Evolutionary conservation across 352 stramenopile species (phyloP), one percentile per base, ranked within the genome.

Genomic region (Blastocystis sp.): DNA sequence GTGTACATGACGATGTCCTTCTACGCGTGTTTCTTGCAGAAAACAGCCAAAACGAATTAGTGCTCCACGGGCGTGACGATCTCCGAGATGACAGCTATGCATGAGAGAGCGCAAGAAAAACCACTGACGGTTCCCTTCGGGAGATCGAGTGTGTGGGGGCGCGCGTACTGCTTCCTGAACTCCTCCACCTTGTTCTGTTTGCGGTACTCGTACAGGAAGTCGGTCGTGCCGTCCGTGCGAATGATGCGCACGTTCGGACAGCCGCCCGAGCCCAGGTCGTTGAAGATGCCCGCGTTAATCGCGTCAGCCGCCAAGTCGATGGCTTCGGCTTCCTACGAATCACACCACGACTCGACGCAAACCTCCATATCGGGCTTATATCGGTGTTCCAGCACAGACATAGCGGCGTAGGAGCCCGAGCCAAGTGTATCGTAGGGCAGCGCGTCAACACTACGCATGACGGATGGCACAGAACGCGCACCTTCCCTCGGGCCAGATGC

Each of bases 401-500:
- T 89, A 19, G 67, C 67, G 21, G 67, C 67, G 35, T 89, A 89
- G 24, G 63, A 89, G 33, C 63, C 63, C 24, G 67, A 89, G n/a
- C 63, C 63, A 16, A 89, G 29, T 33, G 67, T 89, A 69, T 85
- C 74, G 61, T 85, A 85, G 4, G 37, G 50, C 26, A 89, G 67
- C 4, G 24, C 24, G 29, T 80, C 63, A 12, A 89, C 63, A 31
- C 63, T 80, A 89, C 4, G 31, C 31, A n/a, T 19, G 79, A n/a
- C 21, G 31, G 19, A 61, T 19, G 24, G 19, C 19, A 37, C 2
- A 12, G 33, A 80, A 55, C 29, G 0, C 26, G 2, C 12, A 89
- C 79, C 79, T 80, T 89, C 79, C 79, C 24, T 89, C 70, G 19
- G 79, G 79, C 79, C 79, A 89, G 31, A 89, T 89, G 31, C 67